Evolutionary conservation across 768 basidiomycete genomes (phyloP).

Genomic region (Suillus americanus): DNA sequence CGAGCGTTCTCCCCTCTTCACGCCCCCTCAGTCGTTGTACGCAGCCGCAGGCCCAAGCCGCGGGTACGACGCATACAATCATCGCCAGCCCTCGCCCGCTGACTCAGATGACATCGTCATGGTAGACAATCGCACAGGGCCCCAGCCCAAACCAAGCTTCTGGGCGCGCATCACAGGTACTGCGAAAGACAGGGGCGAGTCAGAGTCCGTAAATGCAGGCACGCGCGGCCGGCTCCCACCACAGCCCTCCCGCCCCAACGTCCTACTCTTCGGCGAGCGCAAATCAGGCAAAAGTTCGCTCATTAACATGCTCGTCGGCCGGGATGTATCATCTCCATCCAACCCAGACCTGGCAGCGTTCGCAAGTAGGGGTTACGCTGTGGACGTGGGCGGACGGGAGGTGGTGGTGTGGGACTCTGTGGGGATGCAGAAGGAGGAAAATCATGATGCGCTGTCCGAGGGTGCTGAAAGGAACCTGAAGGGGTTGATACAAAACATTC

Average conservation of each 20-base stretch:
- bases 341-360: constrained; percentile 37
- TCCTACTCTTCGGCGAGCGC: constrained; percentile 43
- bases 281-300: constrained; percentile 45
- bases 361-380: constrained; percentile 21
- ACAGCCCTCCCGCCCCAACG: constrained; percentile 20
- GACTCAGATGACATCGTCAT: not conserved
- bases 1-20: constrained; percentile 2
- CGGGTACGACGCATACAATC: not conserved
- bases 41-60: not conserved
- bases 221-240: not conserved
- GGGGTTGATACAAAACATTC: constrained; percentile 35
- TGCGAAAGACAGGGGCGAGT: not conserved
- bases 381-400: constrained; percentile 17
- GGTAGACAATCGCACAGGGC: not conserved
- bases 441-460: constrained; percentile 28
- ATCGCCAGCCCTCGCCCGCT: not conserved
- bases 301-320: constrained; percentile 40
- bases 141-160: not conserved
- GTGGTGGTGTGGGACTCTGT: constrained; percentile 35
- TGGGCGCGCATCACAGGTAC: not conserved
- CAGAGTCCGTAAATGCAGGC: not conserved
- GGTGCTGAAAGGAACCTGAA: constrained; percentile 32
- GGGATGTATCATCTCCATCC: constrained; percentile 27
- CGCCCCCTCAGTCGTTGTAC: not conserved
- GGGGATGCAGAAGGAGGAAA: constrained; percentile 29